A percentile compares a stretch with the other conserved stretches of the same genome.
phyloP scores from a whole-genome alignment of 768 basidiomycete species.

The Obba rivulosa region DNA sequence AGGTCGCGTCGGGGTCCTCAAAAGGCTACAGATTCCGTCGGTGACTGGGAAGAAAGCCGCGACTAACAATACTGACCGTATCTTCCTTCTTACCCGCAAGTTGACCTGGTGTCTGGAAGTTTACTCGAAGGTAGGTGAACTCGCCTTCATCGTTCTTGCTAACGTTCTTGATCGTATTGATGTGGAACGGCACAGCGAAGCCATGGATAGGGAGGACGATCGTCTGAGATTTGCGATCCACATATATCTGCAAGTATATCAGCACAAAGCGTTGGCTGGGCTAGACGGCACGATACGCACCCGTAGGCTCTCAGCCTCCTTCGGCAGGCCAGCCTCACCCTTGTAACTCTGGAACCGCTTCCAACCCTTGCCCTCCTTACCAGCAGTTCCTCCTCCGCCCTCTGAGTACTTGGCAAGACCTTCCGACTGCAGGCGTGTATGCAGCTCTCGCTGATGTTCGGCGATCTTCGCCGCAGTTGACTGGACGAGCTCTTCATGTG shows the following conservation, averaged over 20 bases:
- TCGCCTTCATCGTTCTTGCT: slow-evolving; percentile 98
- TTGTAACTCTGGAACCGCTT: slow-evolving; percentile 97
- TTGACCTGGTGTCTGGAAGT: slow-evolving; percentile 98
- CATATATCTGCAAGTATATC: slow-evolving; percentile 57
- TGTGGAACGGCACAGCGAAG: slow-evolving; percentile 95
- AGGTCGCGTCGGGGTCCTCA: slow-evolving; percentile 94
- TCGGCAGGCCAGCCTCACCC: slow-evolving; percentile 85
- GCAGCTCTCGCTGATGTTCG: slow-evolving; percentile 85
- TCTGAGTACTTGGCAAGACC: slow-evolving; percentile 83
- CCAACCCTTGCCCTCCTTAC: slow-evolving; percentile 90
- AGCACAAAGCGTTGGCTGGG: slow-evolving; percentile 2
- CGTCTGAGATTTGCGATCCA: slow-evolving; percentile 87
- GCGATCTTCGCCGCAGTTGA: slow-evolving; percentile 73
- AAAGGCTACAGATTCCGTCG: slow-evolving; percentile 57
- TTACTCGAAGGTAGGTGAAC: slow-evolving; percentile 90
- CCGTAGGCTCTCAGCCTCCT: slow-evolving; percentile 72
- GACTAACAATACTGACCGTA: slow-evolving; percentile 82
- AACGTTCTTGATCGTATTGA: slow-evolving; percentile 96
- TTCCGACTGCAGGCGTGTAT: slow-evolving; percentile 66
- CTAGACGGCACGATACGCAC: slow-evolving; percentile 39
- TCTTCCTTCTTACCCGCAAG: slow-evolving; percentile 98
- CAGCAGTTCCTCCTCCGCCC: slow-evolving; percentile 65
- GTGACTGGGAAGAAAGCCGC: neutral
- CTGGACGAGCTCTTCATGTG: slow-evolving; percentile 77
- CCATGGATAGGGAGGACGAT: slow-evolving; percentile 92